Evolutionary conservation across 805 yeast species (phyloP), one percentile per base, ranked within the genome.

Genomic region (Lachancea meyersii): DNA sequence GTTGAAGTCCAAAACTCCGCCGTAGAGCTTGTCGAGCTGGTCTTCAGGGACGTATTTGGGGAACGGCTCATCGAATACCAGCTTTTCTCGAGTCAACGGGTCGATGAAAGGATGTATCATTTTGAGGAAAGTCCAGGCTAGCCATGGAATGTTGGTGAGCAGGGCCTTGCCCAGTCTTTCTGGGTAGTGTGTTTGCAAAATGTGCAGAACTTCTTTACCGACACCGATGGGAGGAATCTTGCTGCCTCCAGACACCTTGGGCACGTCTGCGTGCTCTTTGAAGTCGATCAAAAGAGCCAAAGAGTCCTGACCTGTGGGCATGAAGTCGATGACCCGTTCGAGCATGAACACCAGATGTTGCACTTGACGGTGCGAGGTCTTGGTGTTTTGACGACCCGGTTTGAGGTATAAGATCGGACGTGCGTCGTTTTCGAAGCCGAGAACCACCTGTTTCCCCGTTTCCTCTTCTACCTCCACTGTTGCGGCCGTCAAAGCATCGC

Each of bases 221-320:
- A 80, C 84, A 40, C 83, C 75, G 33, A 91, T 71, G 1, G 96
- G 87, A n/a, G 97, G 97, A 44, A 87, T 77, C 58, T 84, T 86
- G 45, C 82, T 75, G 41, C 55, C 50, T 69, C 79, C 61, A 72
- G 72, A 26, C 67, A 73, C 56, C 58, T 69, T 72, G 43, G 86
- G 83, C 14, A 67, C 71, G 43, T 68, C 73, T 11, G 67, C 61
- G 46, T 86, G 80, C 16, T 85, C 80, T 64, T 91, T 86, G 67
- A 93, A 91, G 64, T 93, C 98, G 50, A 93, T 91, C 49, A 94
- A 70, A 41, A 93, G 67, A 1, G 97, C 96, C 41, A 93, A 69
- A 10, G 94, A 82, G 59, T 91, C 98, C 65, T 93, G 98, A 18
- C 97, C 97, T 0, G 87, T 74, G 1, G 97, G 96, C 97, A 93